Base-by-base conservation (phyloP, 1,284 basidiomycete species). In the Ceratobasidium papillatum region DNA sequence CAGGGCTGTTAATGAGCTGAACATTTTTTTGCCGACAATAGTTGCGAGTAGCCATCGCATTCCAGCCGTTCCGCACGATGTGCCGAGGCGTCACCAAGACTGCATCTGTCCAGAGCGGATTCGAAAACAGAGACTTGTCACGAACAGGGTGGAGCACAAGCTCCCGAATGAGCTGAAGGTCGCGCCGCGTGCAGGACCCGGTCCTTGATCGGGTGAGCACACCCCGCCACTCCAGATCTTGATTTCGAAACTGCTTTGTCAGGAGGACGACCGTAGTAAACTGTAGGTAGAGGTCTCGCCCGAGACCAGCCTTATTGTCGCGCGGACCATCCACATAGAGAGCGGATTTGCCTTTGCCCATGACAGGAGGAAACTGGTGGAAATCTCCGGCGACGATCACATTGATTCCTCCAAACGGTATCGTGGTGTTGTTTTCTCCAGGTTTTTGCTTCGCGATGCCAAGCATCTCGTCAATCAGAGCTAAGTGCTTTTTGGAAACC, bases 231-330 rank as follows among this genome's bases (percentile, higher is more conserved):
- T 41, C 38, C 38, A 14, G 38, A 14, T 14, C 38, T 41, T 41
- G 5, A 14, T 41, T 41, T 41, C 38, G 78, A 61, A 81, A 78
- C 74, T 86, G 85, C 74, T 85, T 77, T 17, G 75, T 76, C 25
- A 85, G 77, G 1, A 81, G 77, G 0, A 85, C 80, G 0, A 85
- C 83, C 0, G 78, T 82, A 0, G 52, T 75, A 75, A 85, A 85
- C 66, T 81, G 75, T 58, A 82, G 78, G 73, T 82, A 85, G 3
- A 85, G 78, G 0, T 32, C 64, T n/a, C 79, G 41, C 1, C 84
- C 83, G 0, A 81, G 7, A 14, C 9, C 47, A 3, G 45, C 7
- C 25, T 75, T 9, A 22, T 4, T 14, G 5, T 49, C 47, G 5
- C 19, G 17, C n/a, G 12, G 5, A 5, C 5, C 47, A 9, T 22